These are phyloP conservation scores for Lippia alba DNA, from an alignment of 305 asterid genomes.

Conservation along the genomic window DNA sequence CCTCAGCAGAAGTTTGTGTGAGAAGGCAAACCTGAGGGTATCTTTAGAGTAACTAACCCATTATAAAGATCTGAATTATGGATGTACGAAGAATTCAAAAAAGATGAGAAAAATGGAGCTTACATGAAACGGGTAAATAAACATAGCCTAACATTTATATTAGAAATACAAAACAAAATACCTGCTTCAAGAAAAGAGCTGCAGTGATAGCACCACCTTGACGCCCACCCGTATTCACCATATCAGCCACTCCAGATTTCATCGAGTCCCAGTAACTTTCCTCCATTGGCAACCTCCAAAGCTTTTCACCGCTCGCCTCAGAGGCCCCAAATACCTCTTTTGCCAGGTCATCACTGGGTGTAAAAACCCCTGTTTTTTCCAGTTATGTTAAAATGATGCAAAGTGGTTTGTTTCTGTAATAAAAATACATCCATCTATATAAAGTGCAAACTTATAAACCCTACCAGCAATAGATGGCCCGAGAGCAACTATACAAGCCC, in stretches of 20 bases:
- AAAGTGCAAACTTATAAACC: slow-evolving; percentile 2
- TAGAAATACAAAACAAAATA: slow-evolving; percentile 23
- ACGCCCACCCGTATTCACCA: slow-evolving; percentile 94
- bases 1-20: no score
- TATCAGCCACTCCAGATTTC: slow-evolving; percentile 97
- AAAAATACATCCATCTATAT: not conserved
- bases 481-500: not conserved
- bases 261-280: slow-evolving; percentile 94
- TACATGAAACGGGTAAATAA: not conserved
- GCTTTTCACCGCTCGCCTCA: slow-evolving; percentile 82
- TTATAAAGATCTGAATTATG: no score
- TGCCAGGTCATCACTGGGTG: slow-evolving; percentile 87
- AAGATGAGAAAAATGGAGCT: no score
- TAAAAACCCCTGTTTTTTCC: slow-evolving; percentile 66
- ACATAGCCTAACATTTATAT: not conserved
- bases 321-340: slow-evolving; percentile 81
- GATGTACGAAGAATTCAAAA: not conserved
- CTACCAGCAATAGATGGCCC: slow-evolving; percentile 50
- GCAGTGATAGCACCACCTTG: slow-evolving; percentile 92
- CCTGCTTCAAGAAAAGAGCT: slow-evolving; percentile 98
- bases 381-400: not conserved
- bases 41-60: no score
- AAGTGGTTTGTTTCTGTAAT: not conserved
- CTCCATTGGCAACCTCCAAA: slow-evolving; percentile 97
- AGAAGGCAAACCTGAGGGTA: no score